Percentiles rank a stretch among this genome's conserved stretches.
These are phyloP conservation scores for Panus rudis DNA, from an alignment of 768 basidiomycete species.

Conservation along the genomic window DNA sequence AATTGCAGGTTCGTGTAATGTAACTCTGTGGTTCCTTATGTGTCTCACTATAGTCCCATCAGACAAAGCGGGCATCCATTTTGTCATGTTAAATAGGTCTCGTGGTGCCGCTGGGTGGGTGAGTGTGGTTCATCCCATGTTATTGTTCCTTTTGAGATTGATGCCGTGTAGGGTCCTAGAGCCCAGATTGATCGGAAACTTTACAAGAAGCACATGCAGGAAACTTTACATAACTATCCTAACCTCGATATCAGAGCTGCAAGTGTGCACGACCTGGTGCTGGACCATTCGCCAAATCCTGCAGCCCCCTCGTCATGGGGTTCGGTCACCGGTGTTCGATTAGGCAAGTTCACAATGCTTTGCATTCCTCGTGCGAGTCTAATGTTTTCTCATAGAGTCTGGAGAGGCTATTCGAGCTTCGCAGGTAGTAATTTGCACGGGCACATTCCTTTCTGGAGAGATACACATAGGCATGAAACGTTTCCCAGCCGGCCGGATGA, in stretches of 20 bases:
- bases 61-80: slow-evolving; percentile 89
- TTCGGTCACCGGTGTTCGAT: slow-evolving; percentile 53
- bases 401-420: slow-evolving; percentile 73
- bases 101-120: slow-evolving; percentile 91
- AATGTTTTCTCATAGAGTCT: slow-evolving; percentile 38
- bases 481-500: slow-evolving; percentile 72
- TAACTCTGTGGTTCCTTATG: not conserved
- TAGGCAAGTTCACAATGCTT: slow-evolving; percentile 38
- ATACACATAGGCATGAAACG: slow-evolving; percentile 83
- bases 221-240: slow-evolving; percentile 53
- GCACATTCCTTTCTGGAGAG: slow-evolving; percentile 87
- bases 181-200: slow-evolving; percentile 84
- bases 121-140: slow-evolving; percentile 15
- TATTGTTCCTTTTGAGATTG: too few relatives aligned
- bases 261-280: slow-evolving; percentile 73
- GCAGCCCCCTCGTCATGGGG: slow-evolving; percentile 35
- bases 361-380: not conserved
- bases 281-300: slow-evolving; percentile 38
- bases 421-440: slow-evolving; percentile 83
- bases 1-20: slow-evolving; percentile 57
- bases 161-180: slow-evolving; percentile 61
- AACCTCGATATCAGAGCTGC: slow-evolving; percentile 65
- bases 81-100: slow-evolving; percentile 77
- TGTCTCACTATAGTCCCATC: not conserved
- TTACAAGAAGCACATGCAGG: slow-evolving; percentile 81